A percentile compares a stretch with the other conserved stretches of the same genome.
These are phyloP conservation scores for Trichoderma sp. DNA, from an alignment of 2,329 filamentous ascomycete genomes.

Conservation along the genomic window DNA sequence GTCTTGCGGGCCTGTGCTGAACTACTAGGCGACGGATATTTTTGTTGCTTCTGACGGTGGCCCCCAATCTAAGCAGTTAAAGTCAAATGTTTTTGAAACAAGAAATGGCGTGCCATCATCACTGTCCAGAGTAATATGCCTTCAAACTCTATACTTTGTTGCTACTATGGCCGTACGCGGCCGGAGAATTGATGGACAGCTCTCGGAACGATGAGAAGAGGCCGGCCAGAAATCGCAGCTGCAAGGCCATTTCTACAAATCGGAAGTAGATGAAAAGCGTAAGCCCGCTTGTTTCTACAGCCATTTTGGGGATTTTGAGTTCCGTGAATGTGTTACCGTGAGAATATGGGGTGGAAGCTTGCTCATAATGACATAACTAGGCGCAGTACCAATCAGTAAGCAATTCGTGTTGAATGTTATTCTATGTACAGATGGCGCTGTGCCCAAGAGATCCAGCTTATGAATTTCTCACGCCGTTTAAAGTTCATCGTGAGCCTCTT, in stretches of 20 bases:
- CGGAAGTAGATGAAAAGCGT: neutral
- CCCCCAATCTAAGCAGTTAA: neutral
- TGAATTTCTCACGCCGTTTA: neutral
- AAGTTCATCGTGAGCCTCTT: slow-evolving; percentile 16
- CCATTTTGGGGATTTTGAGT: neutral
- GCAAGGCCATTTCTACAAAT: neutral
- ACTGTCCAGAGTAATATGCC: too few species aligned
- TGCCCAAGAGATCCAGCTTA: neutral
- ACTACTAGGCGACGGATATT: neutral
- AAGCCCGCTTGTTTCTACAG: neutral
- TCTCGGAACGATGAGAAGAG: neutral
- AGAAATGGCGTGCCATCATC: too few species aligned
- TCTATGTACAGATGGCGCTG: neutral
- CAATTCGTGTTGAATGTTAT: neutral
- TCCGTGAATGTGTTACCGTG: neutral
- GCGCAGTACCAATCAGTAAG: neutral
- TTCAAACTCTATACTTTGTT: too few species aligned
- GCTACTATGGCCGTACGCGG: too few species aligned
- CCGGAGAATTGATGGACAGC: too few species aligned
- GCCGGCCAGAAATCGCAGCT: neutral
- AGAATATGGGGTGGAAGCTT: neutral
- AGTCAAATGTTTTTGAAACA: too few species aligned
- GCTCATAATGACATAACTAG: neutral
- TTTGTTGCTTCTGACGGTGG: neutral
- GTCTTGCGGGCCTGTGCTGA: neutral